Conservation (phyloP, 2,329 filamentous ascomycete genomes). For the Cordyceps cateniannulata region DNA sequence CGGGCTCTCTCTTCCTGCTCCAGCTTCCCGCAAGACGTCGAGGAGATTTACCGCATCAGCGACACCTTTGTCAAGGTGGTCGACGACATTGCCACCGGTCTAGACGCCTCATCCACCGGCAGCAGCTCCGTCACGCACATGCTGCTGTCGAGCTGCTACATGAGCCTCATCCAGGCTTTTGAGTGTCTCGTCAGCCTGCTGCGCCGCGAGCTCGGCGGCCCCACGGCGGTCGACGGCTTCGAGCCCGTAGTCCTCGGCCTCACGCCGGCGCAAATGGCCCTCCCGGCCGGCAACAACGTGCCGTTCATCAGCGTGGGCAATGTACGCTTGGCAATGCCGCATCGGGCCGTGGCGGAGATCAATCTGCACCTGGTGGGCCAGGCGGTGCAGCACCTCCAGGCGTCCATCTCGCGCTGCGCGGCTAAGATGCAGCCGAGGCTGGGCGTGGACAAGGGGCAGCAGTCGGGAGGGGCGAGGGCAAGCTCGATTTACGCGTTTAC, state of each 20-base stretch:
- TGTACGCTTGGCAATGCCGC: constrained; percentile 7
- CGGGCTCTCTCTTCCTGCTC: neutral
- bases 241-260: neutral
- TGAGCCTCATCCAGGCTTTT: constrained; percentile 10
- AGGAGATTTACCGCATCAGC: constrained; percentile 9
- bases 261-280: neutral
- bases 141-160: constrained; percentile 12
- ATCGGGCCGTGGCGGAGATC: constrained; percentile 7
- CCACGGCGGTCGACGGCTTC: neutral
- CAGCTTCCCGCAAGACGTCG: neutral
- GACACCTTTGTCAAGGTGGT: constrained; percentile 2
- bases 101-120: neutral
- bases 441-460: neutral
- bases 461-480: neutral
- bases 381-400: constrained; percentile 8
- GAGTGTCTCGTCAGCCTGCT: constrained; percentile 1
- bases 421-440: neutral
- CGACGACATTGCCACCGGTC: neutral
- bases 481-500: neutral
- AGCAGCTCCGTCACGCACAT: neutral
- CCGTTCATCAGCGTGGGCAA: neutral
- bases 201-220: neutral
- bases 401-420: neutral
- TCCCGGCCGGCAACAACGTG: neutral
- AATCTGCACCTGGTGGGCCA: constrained; percentile 10